A percentile compares a stretch with the other conserved stretches of the same genome.
These are phyloP conservation scores for Saccharum officinarum DNA, from an alignment of 176 grass and related monocot genomes.

Conservation along the genomic window DNA sequence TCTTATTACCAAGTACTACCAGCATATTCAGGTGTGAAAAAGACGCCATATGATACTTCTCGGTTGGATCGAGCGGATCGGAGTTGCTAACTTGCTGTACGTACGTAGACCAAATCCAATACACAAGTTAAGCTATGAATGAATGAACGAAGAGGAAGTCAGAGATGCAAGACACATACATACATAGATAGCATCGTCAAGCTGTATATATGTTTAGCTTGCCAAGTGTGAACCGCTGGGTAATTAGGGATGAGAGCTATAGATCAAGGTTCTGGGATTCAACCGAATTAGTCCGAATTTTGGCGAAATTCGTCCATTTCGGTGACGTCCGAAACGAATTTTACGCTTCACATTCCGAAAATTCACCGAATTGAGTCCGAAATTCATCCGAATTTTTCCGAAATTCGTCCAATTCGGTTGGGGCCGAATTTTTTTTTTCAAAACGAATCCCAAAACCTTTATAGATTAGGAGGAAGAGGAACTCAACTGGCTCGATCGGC, in stretches of 20 bases:
- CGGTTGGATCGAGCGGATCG: not conserved
- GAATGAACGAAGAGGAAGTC: not conserved
- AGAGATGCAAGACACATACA: not conserved
- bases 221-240: not conserved
- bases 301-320: no score
- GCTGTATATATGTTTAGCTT: not conserved
- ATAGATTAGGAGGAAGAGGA: not conserved
- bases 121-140: not conserved
- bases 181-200: not conserved
- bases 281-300: no score
- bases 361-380: no score
- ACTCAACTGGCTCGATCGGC: not conserved
- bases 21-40: slow-evolving; percentile 23
- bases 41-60: not conserved
- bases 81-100: not conserved
- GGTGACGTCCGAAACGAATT: no score
- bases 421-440: no score
- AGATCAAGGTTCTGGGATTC: no score
- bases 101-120: not conserved
- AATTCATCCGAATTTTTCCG: no score
- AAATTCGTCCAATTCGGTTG: no score
- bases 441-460: no score
- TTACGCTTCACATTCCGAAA: no score
- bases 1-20: not conserved
- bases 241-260: not conserved